Evolutionary conservation across 1,139 yeast genomes (phyloP), one percentile per base, ranked within the genome.

Genomic region (Geotrichum australiense): DNA sequence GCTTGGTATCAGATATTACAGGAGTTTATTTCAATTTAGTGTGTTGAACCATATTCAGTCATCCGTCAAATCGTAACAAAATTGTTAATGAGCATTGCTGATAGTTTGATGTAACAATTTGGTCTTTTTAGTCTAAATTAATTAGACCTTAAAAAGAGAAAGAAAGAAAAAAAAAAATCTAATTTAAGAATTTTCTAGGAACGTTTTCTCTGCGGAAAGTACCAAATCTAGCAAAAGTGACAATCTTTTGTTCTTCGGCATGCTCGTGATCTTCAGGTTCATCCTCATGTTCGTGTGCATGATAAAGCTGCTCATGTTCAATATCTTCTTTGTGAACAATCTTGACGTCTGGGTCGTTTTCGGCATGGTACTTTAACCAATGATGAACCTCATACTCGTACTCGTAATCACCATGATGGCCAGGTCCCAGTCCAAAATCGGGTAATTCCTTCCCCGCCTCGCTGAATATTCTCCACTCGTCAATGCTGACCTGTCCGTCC

Each of bases 401-500:
- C 62, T 91, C 98, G 56, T 87, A 91, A 63, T 86, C 96, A 39
- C 89, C 81, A 63, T 89, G 97, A 58, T 89, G 97, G 14, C 98
- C 97, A n/a, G 85, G 91, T 16, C 96, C 97, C 49, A 80, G 79
- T 6, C 96, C 95, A 59, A 87, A 78, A 61, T 91, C 97, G 1
- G 97, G 97, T 56, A 91, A 73, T 50, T 74, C 75, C 2, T 83
- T 81, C 4, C 94, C 94, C 6, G 62, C 63, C 2, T 62, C 61
- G 6, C 74, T 70, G 62, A 74, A 89, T n/a, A 64, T 63, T 37
- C 76, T 56, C 80, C 89, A 91, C 57, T 87, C 96, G 14, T 78
- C 78, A 41, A 75, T 62, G 8, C 78, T 65, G 11, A 89, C 70
- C 38, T 64, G 65, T 0, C 82, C 83, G 57, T 87, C 89, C n/a